phyloP scores from a whole-genome alignment of 2,329 filamentous ascomycete genomes.

The Parafenestella ontariensis region DNA sequence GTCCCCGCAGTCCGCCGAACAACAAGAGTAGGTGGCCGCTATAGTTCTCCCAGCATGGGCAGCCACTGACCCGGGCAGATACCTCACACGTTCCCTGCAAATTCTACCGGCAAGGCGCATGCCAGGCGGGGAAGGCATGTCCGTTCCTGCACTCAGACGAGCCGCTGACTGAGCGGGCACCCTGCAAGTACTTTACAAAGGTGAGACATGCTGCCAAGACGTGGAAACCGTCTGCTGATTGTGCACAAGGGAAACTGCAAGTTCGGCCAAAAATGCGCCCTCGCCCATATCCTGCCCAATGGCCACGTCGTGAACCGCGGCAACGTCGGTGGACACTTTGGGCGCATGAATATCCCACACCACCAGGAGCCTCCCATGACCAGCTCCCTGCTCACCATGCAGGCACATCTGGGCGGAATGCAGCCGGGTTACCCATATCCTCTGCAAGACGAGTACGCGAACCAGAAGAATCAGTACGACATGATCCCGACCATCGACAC shows the following conservation, averaged over 20 bases:
- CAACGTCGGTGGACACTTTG: conserved; percentile 62
- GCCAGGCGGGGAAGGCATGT: conserved; percentile 94
- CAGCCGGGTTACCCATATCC: conserved; percentile 51
- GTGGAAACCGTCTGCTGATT: background rate
- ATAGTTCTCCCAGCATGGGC: background rate
- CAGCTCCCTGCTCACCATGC: conserved; percentile 71
- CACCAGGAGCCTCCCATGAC: conserved; percentile 77
- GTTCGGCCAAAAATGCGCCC: conserved; percentile 96
- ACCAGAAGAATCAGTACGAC: conserved; percentile 53
- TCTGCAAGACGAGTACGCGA: conserved; percentile 50
- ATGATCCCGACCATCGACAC: conserved; percentile 65
- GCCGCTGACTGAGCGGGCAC: conserved; percentile 80
- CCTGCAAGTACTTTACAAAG: conserved; percentile 99
- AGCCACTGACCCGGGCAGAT: conserved; percentile 62
- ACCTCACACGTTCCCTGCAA: conserved; percentile 98
- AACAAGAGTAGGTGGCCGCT: conserved; percentile 53
- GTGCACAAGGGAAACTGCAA: conserved; percentile 90
- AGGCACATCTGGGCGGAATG: conserved; percentile 53
- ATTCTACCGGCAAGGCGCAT: conserved; percentile 96
- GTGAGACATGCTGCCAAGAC: conserved; percentile 55
- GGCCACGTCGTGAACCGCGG: conserved; percentile 86
- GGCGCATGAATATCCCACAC: conserved; percentile 70
- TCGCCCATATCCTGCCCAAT: conserved; percentile 93
- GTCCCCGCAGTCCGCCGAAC: conserved; percentile 57
- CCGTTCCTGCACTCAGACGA: conserved; percentile 95